Evolutionary conservation across 495 filamentous ascomycete genomes (phyloP).

Genomic region (Aspergillus panamensis): DNA sequence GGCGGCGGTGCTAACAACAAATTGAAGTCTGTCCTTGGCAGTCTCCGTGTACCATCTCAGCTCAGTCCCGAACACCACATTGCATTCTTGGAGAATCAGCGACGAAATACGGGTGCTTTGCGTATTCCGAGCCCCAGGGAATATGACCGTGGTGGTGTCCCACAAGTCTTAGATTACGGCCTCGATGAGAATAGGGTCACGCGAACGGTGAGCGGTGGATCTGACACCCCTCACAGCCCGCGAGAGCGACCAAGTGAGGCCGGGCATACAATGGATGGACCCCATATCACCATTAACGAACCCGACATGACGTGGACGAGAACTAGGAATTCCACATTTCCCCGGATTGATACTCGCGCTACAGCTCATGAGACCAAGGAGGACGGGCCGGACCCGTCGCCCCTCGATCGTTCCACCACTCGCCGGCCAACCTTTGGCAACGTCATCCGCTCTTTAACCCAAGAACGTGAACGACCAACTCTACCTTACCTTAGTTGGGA

Average conservation of each 20-base stretch:
- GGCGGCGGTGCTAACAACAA: constrained; percentile 8
- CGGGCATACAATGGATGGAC: constrained; percentile 35
- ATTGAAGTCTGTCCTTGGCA: constrained; percentile 25
- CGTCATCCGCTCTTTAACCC: constrained; percentile 38
- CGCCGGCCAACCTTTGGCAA: constrained; percentile 36
- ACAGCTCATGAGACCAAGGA: constrained; percentile 39
- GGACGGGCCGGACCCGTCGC: constrained; percentile 18
- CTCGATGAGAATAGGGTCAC: constrained; percentile 5
- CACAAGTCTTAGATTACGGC: constrained; percentile 51
- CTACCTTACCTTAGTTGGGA: constrained; percentile 90
- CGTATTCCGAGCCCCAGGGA: constrained; percentile 86
- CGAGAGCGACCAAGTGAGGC: constrained; percentile 25
- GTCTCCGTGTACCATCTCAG: constrained; percentile 48
- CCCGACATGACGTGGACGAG: constrained; percentile 43
- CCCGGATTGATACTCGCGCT: constrained; percentile 38
- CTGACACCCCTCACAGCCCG: constrained; percentile 17
- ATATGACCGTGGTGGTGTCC: constrained; percentile 73
- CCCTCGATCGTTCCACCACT: constrained; percentile 21
- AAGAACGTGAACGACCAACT: constrained; percentile 48
- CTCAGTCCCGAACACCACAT: constrained; percentile 71
- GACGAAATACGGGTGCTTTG: constrained; percentile 68
- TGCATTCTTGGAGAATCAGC: constrained; percentile 78
- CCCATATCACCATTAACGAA: constrained; percentile 63
- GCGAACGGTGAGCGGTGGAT: constrained; percentile 12
- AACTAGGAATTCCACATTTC: constrained; percentile 35